These are phyloP conservation scores for Allomyces javanicus DNA, from an alignment of 192 early-diverging fungal genomes.

Conservation along the genomic window DNA sequence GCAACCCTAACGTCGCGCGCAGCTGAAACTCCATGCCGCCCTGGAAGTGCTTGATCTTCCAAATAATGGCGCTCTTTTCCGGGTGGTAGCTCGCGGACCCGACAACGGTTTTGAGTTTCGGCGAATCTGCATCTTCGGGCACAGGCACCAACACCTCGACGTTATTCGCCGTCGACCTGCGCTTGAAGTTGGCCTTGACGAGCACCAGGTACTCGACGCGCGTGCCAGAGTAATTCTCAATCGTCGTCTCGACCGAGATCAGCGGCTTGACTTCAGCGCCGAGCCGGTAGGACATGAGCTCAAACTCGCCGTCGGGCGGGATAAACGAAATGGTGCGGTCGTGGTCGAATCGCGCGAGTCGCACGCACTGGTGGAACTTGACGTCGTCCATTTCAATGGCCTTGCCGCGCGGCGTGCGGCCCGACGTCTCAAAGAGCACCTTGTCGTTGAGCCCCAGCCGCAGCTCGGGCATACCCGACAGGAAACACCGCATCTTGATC, in stretches of 20 bases:
- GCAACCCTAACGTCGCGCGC: constrained; percentile 65
- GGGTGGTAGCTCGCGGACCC: constrained; percentile 79
- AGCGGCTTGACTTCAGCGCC: constrained; percentile 65
- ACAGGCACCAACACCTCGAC: constrained; percentile 95
- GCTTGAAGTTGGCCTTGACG: constrained; percentile 95
- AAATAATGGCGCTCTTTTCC: constrained; percentile 79
- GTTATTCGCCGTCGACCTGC: constrained; percentile 88
- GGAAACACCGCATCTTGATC: constrained; percentile 67
- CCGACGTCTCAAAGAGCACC: constrained; percentile 82
- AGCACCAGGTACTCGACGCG: constrained; percentile 91
- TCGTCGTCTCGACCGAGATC: constrained; percentile 63
- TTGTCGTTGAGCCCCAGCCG: constrained; percentile 74
- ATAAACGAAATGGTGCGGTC: constrained; percentile 79
- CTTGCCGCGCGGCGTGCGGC: constrained; percentile 44
- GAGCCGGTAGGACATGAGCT: constrained; percentile 74
- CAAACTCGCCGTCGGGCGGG: constrained; percentile 79
- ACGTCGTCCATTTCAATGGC: constrained; percentile 83
- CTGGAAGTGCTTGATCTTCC: constrained; percentile 97
- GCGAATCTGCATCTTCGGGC: constrained; percentile 89
- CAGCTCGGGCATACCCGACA: constrained; percentile 72
- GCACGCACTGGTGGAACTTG: constrained; percentile 79
- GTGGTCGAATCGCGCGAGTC: constrained; percentile 65
- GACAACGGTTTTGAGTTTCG: constrained; percentile 69
- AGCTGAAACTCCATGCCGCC: constrained; percentile 93
- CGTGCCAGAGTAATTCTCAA: constrained; percentile 74